Percentiles rank a stretch among this genome's conserved stretches.
Evolutionary conservation across 2,329 filamentous ascomycete genomes (phyloP).

Genomic region (Colletotrichum falcatum): DNA sequence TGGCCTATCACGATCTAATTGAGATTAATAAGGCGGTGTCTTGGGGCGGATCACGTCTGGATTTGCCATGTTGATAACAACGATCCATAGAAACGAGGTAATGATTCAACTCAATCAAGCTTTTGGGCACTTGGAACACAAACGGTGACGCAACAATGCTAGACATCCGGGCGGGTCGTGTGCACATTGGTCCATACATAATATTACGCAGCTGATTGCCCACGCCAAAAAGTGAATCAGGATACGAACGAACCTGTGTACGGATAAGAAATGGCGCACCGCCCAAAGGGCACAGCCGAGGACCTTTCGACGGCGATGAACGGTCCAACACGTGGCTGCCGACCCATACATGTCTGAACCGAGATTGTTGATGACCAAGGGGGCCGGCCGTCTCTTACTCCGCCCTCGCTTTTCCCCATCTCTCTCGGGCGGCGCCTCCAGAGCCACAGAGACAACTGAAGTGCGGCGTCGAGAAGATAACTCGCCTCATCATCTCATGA

Average conservation of each 20-base stretch:
- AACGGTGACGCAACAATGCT: background rate
- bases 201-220: background rate
- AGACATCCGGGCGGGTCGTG: background rate
- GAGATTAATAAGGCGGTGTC: background rate
- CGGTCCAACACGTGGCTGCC: background rate
- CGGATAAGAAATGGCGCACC: background rate
- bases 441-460: conserved; percentile 8
- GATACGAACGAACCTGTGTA: too few species aligned
- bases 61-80: background rate
- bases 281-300: background rate
- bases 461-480: background rate
- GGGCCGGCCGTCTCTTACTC: background rate
- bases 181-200: background rate
- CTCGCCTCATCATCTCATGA: background rate
- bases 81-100: conserved; percentile 23
- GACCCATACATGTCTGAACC: background rate
- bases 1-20: background rate
- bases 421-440: conserved; percentile 7
- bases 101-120: conserved; percentile 7
- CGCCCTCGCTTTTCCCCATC: too few species aligned
- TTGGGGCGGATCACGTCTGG: background rate
- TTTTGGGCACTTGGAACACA: background rate
- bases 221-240: background rate
- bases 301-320: background rate
- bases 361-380: conserved; percentile 26